phyloP scores from a whole-genome alignment of 768 basidiomycete species.

The Auricularia sp. region DNA sequence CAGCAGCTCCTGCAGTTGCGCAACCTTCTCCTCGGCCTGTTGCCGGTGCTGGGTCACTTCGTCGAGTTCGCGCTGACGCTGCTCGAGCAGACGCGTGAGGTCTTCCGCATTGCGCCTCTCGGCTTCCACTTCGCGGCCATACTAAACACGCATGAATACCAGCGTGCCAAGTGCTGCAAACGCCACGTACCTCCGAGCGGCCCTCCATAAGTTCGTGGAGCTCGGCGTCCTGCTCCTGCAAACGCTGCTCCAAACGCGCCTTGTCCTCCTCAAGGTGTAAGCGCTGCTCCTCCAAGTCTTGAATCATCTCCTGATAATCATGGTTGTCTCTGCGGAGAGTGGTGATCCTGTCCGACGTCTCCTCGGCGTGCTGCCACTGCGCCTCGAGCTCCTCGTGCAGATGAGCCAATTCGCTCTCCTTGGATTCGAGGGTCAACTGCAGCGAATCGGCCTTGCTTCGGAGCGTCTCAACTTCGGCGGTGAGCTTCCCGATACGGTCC shows the following conservation, averaged over 20 bases:
- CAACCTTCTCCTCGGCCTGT: constrained; percentile 40
- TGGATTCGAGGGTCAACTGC: constrained; percentile 22
- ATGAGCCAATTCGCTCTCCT: constrained; percentile 35
- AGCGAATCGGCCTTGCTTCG: background rate
- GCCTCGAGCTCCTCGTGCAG: constrained; percentile 58
- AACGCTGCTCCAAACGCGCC: background rate
- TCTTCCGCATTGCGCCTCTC: constrained; percentile 18
- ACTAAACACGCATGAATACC: background rate
- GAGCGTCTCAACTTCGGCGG: background rate
- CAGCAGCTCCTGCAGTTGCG: constrained; percentile 47
- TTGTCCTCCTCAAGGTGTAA: constrained; percentile 7
- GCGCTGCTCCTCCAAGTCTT: constrained; percentile 3
- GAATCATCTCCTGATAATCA: background rate
- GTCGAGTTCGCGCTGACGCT: constrained; percentile 41
- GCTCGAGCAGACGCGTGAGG: constrained; percentile 38
- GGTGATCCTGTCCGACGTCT: constrained; percentile 30
- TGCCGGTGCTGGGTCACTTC: constrained; percentile 46
- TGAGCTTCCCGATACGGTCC: background rate
- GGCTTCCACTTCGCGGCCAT: constrained; percentile 27
- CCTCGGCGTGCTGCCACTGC: constrained; percentile 61
- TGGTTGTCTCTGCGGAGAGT: constrained; percentile 7
- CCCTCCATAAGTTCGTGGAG: constrained; percentile 23
- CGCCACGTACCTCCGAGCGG: constrained; percentile 20
- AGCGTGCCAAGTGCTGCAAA: background rate
- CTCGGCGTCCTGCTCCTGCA: constrained; percentile 8